Base-by-base conservation (phyloP, 768 basidiomycete genomes). In the Agaricus bisporus region DNA sequence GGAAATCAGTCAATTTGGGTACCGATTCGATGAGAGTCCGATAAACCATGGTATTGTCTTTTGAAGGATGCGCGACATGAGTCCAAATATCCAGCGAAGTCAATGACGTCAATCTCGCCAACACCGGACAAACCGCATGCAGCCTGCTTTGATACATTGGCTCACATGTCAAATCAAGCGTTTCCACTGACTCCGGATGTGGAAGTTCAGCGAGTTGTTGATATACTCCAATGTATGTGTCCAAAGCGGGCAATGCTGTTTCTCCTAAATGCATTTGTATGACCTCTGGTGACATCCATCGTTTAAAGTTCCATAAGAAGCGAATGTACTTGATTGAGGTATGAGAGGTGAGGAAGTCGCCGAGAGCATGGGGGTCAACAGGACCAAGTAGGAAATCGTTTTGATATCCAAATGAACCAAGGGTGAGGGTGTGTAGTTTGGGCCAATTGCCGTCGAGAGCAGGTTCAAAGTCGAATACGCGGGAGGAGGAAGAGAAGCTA, bases 331-430 rank as follows among this genome's bases (percentile, higher is more conserved):
- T 72, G 14, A 80, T 61, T 5, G 63, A 56, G 0, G 62, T 59
- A 53, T 79, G 78, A 11, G 26, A 49, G 7, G 69, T 62, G n/a
- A 79, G 62, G 58, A 78, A 78, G 1, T 57, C 45, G 4, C 63
- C 64, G 35, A 78, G 67, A 0, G 61, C 56, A 5, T 52, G 39
- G 14, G 65, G 66, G 20, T 68, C 60, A 6, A 51, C 48, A 11
- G 59, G 55, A 1, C 70, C 73, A 7, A 78, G 60, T 3, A 69
- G 60, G 57, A 76, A 76, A 50, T 79, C 74, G n/a, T 56, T 56
- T 48, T 73, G 68, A 57, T 78, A 79, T 2, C 76, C 77, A 58
- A 79, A 79, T 4, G 75, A 72, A 22, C 78, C 78, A 1, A 80
- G 70, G 4, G 75, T 77, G 15, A 79, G 67, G 3, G 70, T 70